Base-by-base conservation (phyloP, 129 eudicot genomes). In the Chrysanthemum lavandulifolium region DNA sequence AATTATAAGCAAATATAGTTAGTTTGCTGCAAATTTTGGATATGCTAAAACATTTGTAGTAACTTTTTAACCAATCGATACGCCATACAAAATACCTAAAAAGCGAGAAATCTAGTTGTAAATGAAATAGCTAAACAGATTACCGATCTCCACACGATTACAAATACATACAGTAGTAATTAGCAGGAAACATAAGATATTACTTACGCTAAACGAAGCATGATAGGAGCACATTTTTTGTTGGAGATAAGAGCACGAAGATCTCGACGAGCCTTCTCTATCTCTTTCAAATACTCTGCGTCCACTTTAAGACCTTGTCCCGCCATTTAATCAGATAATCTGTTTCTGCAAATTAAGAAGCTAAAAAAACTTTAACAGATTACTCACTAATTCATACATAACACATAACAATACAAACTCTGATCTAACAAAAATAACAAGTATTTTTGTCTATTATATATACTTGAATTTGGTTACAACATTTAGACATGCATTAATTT, bases 161-260 rank as follows among this genome's bases (percentile, higher is more conserved):
- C 40, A 45, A 10, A 27, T 25, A 21, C 12, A 62, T 36, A 62
- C 13, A 19, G 21, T 15, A 5, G 1, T 23, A 23, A 23, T 23
- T 23, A 49, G 3, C 13, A 43, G 10, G 6, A 76, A 29, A 13
- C 13, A 29, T 11, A 29, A 76, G 27, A 3, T 48, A 47, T 31
- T 33, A 68, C 73, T 13, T 88, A 94, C 98, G 98, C 97, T 81
- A 90, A 80, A 13, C 98, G 97, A 82, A 94, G 98, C 97, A 94
- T 86, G 81, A 94, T 86, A 13, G 97, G 97, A 27, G 98, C 96
- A 61, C 97, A 94, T 0, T 76, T 81, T 61, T 84, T 84, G 82
- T 72, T 76, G 50, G 85, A 87, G 78, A 94, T 90, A 78, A 87
- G 97, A 69, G 98, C 96, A 31, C 96, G 87, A 36, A 94, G 96